Evolutionary conservation across 177 flowering plant genomes (phyloP), one percentile per base, ranked within the genome.

Genomic region (Vitis hybrid): DNA sequence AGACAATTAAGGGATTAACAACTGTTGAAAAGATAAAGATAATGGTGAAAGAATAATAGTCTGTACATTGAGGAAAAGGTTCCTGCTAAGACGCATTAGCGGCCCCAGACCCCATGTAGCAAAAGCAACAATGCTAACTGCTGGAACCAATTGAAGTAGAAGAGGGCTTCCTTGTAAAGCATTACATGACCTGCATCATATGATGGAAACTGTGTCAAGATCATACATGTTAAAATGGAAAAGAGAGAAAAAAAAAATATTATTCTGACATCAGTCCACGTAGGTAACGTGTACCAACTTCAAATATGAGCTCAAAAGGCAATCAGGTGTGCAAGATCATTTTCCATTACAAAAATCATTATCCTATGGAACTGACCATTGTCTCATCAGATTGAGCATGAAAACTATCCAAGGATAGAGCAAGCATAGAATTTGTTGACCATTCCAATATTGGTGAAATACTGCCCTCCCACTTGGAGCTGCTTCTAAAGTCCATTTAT

Each of bases 31-130:
- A 18, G 14, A 46, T n/a, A 27, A 24, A 67, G 68, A 66, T 8
- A 8, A 62, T 48, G 21, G 32, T 40, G 4, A 49, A 30, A 40
- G 11, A 50, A 63, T 18, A 27, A 61, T 58, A 58, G 52, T 11
- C 2, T 67, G 52, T 84, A 88, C 90, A 67, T 76, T 79, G 66
- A 90, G 75, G 61, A 87, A 80, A 13, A 85, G 8, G 59, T 74
- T 82, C 78, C 97, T 79, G 82, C 81, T 78, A 49, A 77, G 52
- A 6, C 79, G 83, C 68, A 82, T 30, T 10, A 83, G 76, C 60
- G 86, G 86, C 32, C 70, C 82, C 56, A 83, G 72, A 51, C 78
- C 84, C 82, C 82, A 83, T 27, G 69, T 60, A 64, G 84, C 82
- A 81, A 83, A 83, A 27, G 77, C 77, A 56, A 81, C 66, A 52